Evolutionary conservation across 176 grass and related monocot species (phyloP), one percentile per base, ranked within the genome.

Genomic region (Avena eriantha): DNA sequence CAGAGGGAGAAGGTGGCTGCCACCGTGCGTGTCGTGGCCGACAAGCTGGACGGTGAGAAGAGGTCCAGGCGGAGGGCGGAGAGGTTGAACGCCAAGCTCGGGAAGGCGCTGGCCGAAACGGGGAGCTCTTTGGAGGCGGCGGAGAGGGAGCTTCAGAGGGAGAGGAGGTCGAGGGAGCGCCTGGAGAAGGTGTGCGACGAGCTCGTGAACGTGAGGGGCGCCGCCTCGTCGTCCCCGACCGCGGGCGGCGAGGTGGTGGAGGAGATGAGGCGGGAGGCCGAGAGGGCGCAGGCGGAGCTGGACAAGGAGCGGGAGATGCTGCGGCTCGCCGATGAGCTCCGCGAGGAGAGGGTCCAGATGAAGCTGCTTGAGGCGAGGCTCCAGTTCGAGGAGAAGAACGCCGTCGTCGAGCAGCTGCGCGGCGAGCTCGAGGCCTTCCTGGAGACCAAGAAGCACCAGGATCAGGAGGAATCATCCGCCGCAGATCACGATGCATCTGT

Each of bases 301-400:
- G 88, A 96, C 53, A 41, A 85, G 72, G 90, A 98, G 81, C 69
- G 90, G 73, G 92, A 94, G 65, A 98, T 96, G 93, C 88, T 98
- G 76, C 92, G 72, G 5, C 53, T 98, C 55, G 93, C 93, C 17
- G 92, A 96, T 73, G 92, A 98, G 79, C 93, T 93, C 43, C 89
- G 96, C 12, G 93, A 96, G 84, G 93, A 98, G 79, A 86, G 96
- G 77, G 90, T 94, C 60, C 84, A 88, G 82, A 98, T 98, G 96
- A 98, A 96, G 59, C 90, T 98, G 22, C 84, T 83, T 3, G 93
- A 98, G 78, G 96, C 96, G 2, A 78, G 89, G 83, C 45, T 92
- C 48, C 93, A 98, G 61, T 96, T 96, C 60, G 96, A 98, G 86
- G 96, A 98, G 82, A 96, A 96, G 82, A 91, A 94, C 87, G 91